These are phyloP conservation scores for Curvularia sp. DNA, from an alignment of 2,329 filamentous ascomycete genomes.

Conservation along the genomic window DNA sequence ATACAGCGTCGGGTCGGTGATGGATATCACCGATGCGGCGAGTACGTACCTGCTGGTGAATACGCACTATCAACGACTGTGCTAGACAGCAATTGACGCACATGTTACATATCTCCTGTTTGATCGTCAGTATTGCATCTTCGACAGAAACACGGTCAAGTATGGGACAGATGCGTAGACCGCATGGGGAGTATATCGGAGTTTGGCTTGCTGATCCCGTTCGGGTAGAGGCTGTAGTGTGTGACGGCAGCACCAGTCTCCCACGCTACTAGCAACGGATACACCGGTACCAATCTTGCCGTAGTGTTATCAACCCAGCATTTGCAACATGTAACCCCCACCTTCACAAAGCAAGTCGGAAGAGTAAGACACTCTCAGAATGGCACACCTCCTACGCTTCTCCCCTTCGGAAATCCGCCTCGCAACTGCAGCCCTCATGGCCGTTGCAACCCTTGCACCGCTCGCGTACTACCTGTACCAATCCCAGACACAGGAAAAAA, in stretches of 20 bases:
- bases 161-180: slow-evolving; percentile 5
- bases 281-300: not conserved
- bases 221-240: slow-evolving; percentile 8
- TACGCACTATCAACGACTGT: slow-evolving; percentile 2
- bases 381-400: slow-evolving; percentile 29
- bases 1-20: slow-evolving; percentile 11
- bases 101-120: slow-evolving; percentile 1
- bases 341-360: not conserved
- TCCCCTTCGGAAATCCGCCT: slow-evolving; percentile 25
- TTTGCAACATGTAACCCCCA: not conserved
- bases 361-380: slow-evolving; percentile 1
- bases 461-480: slow-evolving; percentile 25
- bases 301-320: not conserved
- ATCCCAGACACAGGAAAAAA: slow-evolving; percentile 21
- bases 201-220: slow-evolving; percentile 7
- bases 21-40: slow-evolving; percentile 7
- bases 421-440: slow-evolving; percentile 28
- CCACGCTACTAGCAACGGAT: slow-evolving; percentile 8
- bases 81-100: slow-evolving; percentile 4
- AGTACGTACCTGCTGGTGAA: slow-evolving; percentile 5
- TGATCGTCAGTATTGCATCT: slow-evolving; percentile 6
- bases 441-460: slow-evolving; percentile 23
- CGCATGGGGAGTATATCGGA: not conserved
- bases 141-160: not conserved
- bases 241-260: not conserved